Percentiles rank a stretch among this genome's conserved stretches.
Evolutionary conservation across 202 grass and related monocot genomes (phyloP).

Genomic region (Alloteropsis angusta): DNA sequence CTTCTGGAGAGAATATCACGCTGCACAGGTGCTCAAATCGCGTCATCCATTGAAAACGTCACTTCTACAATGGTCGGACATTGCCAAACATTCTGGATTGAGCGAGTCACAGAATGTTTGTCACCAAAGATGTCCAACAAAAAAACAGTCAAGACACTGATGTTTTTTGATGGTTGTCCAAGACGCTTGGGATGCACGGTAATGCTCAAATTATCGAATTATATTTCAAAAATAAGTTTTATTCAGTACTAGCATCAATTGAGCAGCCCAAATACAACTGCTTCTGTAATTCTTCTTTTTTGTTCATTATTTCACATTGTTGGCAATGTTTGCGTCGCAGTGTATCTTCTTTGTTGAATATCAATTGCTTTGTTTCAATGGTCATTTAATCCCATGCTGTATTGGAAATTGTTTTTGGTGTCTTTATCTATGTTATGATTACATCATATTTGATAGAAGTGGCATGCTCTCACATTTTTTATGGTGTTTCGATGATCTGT

Average conservation of each 20-base stretch:
- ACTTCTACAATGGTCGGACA: conserved; percentile 54
- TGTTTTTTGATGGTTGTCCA: conserved; percentile 98
- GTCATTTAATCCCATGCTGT: not conserved
- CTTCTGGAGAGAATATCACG: conserved; percentile 87
- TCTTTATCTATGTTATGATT: not conserved
- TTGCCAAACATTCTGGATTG: conserved; percentile 76
- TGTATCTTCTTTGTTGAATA: not conserved
- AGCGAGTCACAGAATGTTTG: conserved; percentile 52
- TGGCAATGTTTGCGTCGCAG: not conserved
- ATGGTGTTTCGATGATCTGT: not conserved
- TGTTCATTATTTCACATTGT: not conserved
- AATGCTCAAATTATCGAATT: conserved; percentile 25
- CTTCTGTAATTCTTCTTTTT: not conserved
- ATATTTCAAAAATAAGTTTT: conserved; percentile 1
- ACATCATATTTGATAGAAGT: not conserved
- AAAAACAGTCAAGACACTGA: conserved; percentile 77
- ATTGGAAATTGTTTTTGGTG: not conserved
- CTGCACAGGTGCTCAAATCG: conserved; percentile 84
- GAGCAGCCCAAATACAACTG: not conserved
- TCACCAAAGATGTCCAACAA: conserved; percentile 44
- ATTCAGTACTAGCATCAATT: not conserved
- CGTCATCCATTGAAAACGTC: conserved; percentile 52
- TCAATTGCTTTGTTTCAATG: not conserved
- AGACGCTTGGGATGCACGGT: conserved; percentile 95
- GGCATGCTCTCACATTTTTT: not conserved